A percentile compares a stretch with the other conserved stretches of the same genome.
phyloP scores from a whole-genome alignment of 345 rosid genomes.

The Pelargonium nanum region DNA sequence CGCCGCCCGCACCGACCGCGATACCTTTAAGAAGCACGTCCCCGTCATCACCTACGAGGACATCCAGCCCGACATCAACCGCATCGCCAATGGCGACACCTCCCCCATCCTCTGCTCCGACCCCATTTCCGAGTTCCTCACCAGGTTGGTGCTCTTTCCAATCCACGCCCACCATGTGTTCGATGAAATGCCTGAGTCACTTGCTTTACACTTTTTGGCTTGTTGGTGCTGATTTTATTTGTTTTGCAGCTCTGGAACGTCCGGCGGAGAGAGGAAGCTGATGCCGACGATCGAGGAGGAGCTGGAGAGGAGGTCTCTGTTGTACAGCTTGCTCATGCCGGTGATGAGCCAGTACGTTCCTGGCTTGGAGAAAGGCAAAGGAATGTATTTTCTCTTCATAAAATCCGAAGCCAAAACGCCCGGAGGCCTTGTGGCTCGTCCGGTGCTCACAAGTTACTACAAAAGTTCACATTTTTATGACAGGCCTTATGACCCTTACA shows the following conservation, averaged over 20 bases:
- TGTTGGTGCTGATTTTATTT: no score
- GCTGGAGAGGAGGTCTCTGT: slow-evolving; percentile 23
- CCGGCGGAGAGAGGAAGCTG: slow-evolving; percentile 34
- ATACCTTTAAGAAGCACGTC: no score
- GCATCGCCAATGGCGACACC: slow-evolving; percentile 6
- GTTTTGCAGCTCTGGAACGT: slow-evolving; percentile 31
- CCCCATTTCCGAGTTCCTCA: slow-evolving; percentile 35
- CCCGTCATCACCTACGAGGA: no score
- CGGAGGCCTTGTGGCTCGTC: slow-evolving; percentile 26
- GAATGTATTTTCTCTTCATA: slow-evolving; percentile 26
- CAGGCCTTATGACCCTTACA: slow-evolving; percentile 31
- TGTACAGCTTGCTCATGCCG: slow-evolving; percentile 31
- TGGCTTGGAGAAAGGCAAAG: slow-evolving; percentile 32
- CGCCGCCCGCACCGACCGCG: no score
- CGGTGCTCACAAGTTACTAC: slow-evolving; percentile 37
- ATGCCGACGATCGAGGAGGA: slow-evolving; percentile 35
- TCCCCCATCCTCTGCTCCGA: slow-evolving; percentile 21
- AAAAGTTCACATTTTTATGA: slow-evolving; percentile 26
- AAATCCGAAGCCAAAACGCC: slow-evolving; percentile 30
- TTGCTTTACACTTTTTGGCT: no score
- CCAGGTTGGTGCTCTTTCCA: slow-evolving; percentile 17
- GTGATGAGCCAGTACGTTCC: slow-evolving; percentile 37
- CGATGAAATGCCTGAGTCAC: no score
- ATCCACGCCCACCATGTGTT: no score
- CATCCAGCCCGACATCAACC: no score